Conservation (phyloP, 345 rosid species). For the Linum usitatissimum region DNA sequence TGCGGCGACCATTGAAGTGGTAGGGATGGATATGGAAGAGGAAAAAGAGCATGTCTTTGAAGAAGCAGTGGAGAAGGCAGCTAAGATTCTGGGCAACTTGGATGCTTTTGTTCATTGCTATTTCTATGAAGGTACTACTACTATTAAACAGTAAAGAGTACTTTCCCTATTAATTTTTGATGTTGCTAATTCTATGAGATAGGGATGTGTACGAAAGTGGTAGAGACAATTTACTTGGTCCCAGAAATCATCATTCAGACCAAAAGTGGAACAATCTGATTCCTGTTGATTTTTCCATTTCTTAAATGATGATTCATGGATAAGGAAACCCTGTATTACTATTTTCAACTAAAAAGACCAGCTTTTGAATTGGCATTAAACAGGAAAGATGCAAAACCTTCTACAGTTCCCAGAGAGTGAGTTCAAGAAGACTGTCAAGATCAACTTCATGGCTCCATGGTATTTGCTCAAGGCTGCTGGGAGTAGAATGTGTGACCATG, state of each 20-base stretch:
- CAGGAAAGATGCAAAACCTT: slow-evolving; percentile 67
- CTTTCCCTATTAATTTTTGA: background rate
- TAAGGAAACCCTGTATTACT: no score
- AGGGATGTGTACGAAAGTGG: background rate
- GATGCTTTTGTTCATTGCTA: slow-evolving; percentile 77
- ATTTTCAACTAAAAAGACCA: background rate
- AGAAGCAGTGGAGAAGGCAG: slow-evolving; percentile 71
- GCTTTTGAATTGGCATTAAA: slow-evolving; percentile 9
- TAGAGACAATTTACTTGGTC: background rate
- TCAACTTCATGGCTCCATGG: slow-evolving; percentile 75
- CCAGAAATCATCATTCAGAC: background rate
- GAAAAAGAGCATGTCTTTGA: slow-evolving; percentile 45
- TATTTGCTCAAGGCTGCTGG: slow-evolving; percentile 70
- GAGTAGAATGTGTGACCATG: slow-evolving; percentile 45
- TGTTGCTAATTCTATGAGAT: background rate
- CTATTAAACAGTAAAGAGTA: no score
- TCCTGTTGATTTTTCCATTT: background rate
- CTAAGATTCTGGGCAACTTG: slow-evolving; percentile 36
- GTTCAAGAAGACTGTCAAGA: slow-evolving; percentile 39
- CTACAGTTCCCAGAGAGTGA: slow-evolving; percentile 47
- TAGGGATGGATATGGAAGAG: slow-evolving; percentile 70
- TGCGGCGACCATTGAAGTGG: slow-evolving; percentile 35
- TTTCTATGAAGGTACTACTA: slow-evolving; percentile 72
- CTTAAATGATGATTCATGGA: no score
- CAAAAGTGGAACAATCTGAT: background rate